These are phyloP conservation scores for Penicillium crystallinum DNA, from an alignment of 495 filamentous ascomycete species.

Conservation along the genomic window DNA sequence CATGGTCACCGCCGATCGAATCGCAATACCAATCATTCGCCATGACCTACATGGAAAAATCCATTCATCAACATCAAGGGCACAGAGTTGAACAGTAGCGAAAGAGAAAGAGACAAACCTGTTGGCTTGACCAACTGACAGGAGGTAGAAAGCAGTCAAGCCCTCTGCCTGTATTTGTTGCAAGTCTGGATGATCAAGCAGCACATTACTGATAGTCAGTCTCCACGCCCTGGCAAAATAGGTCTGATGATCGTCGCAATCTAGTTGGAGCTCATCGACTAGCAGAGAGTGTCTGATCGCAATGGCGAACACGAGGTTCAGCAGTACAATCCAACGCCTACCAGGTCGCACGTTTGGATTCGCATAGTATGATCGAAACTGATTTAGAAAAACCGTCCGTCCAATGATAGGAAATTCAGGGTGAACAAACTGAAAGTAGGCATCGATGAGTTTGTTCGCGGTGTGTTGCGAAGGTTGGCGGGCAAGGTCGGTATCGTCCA, in stretches of 20 bases:
- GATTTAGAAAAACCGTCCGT: constrained; percentile 37
- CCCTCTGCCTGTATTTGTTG: constrained; percentile 47
- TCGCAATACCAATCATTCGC: constrained; percentile 53
- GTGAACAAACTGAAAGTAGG: constrained; percentile 55
- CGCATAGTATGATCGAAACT: constrained; percentile 38
- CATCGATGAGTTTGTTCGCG: constrained; percentile 49
- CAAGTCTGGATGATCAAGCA: constrained; percentile 50
- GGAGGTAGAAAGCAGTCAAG: constrained; percentile 47
- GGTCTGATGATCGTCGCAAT: constrained; percentile 43
- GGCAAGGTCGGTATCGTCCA: constrained; percentile 41
- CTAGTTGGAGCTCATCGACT: constrained; percentile 25
- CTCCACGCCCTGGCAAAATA: constrained; percentile 57
- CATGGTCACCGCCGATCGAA: constrained; percentile 54
- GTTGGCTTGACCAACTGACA: constrained; percentile 49
- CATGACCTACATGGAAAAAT: constrained; percentile 27
- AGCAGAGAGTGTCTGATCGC: constrained; percentile 47
- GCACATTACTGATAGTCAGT: constrained; percentile 44
- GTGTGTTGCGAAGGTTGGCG: constrained; percentile 44
- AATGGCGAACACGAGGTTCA: constrained; percentile 66
- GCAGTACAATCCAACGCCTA: constrained; percentile 51
- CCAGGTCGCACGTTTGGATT: constrained; percentile 32
- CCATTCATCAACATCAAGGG: no score
- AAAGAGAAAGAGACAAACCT: constrained; percentile 28
- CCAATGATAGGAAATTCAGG: constrained; percentile 55
- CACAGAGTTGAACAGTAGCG: background rate